phyloP scores from a whole-genome alignment of 2,329 filamentous ascomycete species.

The Reticulascus tulasneorum region DNA sequence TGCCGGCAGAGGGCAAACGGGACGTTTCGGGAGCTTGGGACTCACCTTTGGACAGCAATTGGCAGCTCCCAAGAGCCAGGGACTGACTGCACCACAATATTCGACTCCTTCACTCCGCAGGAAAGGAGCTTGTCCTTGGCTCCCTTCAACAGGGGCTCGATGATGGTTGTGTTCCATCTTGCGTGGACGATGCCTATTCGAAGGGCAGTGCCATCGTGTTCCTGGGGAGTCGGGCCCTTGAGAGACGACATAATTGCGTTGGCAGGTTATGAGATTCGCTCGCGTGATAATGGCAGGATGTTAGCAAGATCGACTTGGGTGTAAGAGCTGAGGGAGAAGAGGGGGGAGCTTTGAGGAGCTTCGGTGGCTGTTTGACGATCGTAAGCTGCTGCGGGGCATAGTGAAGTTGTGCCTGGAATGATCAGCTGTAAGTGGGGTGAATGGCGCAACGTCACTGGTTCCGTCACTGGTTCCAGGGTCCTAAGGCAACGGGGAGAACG shows the following conservation, averaged over 20 bases:
- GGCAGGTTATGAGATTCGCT: constrained; percentile 3
- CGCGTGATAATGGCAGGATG: background rate
- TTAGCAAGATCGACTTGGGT: background rate
- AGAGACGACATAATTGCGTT: constrained; percentile 42
- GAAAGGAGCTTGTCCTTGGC: constrained; percentile 72
- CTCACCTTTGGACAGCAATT: constrained; percentile 79
- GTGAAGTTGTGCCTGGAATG: background rate
- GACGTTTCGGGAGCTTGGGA: constrained; percentile 10
- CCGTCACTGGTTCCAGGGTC: too few species aligned
- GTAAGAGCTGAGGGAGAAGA: background rate
- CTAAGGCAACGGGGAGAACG: too few species aligned
- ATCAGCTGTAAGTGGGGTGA: too few species aligned
- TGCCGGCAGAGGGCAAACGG: background rate
- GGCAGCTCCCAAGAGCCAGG: constrained; percentile 95
- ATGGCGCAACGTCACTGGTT: too few species aligned
- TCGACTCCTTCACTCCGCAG: constrained; percentile 78
- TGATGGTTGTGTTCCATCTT: constrained; percentile 88
- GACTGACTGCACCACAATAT: constrained; percentile 85
- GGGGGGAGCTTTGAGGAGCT: constrained; percentile 1
- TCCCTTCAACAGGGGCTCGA: constrained; percentile 78
- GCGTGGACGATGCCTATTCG: constrained; percentile 95
- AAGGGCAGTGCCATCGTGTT: constrained; percentile 66
- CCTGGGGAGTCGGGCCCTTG: constrained; percentile 54
- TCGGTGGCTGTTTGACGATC: background rate
- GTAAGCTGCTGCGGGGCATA: background rate